phyloP scores from a whole-genome alignment of 176 grass and related monocot genomes.

The Miscanthus lutarioriparius region DNA sequence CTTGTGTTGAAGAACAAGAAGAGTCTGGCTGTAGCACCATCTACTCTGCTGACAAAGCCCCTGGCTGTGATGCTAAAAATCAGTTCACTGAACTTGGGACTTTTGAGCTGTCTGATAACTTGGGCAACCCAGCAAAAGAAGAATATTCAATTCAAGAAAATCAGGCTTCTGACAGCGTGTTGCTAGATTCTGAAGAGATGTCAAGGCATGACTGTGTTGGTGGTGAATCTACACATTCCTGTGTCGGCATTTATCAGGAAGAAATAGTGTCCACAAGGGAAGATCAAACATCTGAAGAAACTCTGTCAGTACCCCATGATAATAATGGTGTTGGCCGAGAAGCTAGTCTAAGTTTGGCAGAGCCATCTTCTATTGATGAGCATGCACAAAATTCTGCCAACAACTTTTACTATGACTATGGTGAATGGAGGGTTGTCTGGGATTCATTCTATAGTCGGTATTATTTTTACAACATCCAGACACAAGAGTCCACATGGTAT shows the following conservation, averaged over 20 bases:
- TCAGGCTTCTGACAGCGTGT: slow-evolving; percentile 7
- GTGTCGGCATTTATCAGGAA: slow-evolving; percentile 39
- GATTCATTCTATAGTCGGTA: slow-evolving; percentile 75
- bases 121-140: slow-evolving; percentile 14
- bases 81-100: slow-evolving; percentile 24
- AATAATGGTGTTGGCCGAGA: slow-evolving; percentile 8
- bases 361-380: slow-evolving; percentile 36
- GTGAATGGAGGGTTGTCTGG: slow-evolving; percentile 78
- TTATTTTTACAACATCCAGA: slow-evolving; percentile 78
- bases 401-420: slow-evolving; percentile 53
- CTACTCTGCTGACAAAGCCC: slow-evolving; percentile 8
- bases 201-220: slow-evolving; percentile 16
- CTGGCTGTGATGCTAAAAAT: slow-evolving; percentile 23
- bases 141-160: slow-evolving; percentile 41
- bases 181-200: slow-evolving; percentile 20
- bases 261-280: slow-evolving; percentile 23
- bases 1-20: slow-evolving; percentile 23
- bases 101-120: slow-evolving; percentile 34
- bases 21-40: slow-evolving; percentile 19
- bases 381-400: slow-evolving; percentile 35
- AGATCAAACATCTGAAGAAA: slow-evolving; percentile 37
- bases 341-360: slow-evolving; percentile 25
- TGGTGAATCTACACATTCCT: slow-evolving; percentile 40
- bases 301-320: slow-evolving; percentile 27
- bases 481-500: slow-evolving; percentile 82